Evolutionary conservation across 768 basidiomycete genomes (phyloP).

Genomic region (Suillus clintonianus): DNA sequence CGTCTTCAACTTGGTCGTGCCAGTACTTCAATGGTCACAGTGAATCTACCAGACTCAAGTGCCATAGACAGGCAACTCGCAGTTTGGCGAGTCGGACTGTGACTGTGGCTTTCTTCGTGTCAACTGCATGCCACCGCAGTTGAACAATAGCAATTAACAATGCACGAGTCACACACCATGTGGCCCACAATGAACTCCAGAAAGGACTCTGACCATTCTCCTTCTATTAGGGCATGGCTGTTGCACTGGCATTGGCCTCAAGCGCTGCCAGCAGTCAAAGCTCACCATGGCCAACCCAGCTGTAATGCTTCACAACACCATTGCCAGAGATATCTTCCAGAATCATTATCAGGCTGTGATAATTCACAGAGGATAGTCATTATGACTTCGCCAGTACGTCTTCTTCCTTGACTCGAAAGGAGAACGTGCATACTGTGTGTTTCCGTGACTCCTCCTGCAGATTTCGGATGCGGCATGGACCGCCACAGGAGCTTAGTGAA

Average conservation of each 20-base stretch:
- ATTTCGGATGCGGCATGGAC: neutral
- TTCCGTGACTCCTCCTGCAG: neutral
- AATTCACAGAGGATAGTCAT: neutral
- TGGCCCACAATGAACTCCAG: neutral
- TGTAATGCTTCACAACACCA: neutral
- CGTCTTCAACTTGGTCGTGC: no score
- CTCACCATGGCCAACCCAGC: neutral
- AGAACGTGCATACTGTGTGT: neutral
- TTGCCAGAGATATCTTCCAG: neutral
- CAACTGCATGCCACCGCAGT: no score
- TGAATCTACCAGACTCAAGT: no score
- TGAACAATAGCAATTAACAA: neutral
- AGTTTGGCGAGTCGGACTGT: neutral
- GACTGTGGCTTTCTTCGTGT: neutral
- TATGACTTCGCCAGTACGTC: neutral
- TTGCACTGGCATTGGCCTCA: neutral
- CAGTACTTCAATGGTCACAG: no score
- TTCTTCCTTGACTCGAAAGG: neutral
- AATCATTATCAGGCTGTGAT: neutral
- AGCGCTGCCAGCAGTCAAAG: neutral
- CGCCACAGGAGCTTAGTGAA: neutral
- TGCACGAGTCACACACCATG: neutral
- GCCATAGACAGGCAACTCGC: neutral
- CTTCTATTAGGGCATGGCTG: neutral
- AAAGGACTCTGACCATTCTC: neutral